Evolutionary conservation across 345 rosid species (phyloP).

Genomic region (Durio zibethinus): DNA sequence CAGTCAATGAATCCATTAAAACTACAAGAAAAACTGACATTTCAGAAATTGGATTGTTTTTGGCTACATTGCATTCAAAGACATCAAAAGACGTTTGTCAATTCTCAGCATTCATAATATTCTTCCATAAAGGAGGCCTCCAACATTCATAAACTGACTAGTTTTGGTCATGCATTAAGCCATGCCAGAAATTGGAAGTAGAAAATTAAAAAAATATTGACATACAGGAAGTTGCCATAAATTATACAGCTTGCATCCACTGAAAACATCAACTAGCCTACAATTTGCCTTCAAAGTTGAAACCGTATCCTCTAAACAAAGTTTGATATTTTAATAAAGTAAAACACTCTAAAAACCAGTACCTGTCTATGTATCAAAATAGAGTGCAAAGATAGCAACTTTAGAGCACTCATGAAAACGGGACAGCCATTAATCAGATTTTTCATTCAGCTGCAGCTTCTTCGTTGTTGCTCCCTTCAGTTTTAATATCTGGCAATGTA

Average conservation of each 20-base stretch:
- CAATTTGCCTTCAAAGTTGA: constrained; percentile 18
- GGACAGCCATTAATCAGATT: not conserved
- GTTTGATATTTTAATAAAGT: constrained; percentile 4
- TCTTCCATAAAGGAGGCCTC: no score
- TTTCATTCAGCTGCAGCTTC: constrained; percentile 47
- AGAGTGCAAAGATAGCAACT: constrained; percentile 13
- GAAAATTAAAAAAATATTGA: not conserved
- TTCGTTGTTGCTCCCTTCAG: constrained; percentile 31
- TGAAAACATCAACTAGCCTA: constrained; percentile 16
- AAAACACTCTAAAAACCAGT: constrained; percentile 2
- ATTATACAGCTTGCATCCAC: constrained; percentile 16
- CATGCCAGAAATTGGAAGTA: not conserved
- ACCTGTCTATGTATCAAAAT: constrained; percentile 18
- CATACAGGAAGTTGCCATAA: constrained; percentile 4
- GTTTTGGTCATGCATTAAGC: not conserved
- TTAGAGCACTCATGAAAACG: constrained; percentile 16
- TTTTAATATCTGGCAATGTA: constrained; percentile 44
- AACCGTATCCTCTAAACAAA: constrained; percentile 16
- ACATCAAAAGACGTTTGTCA: no score
- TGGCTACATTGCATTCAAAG: no score
- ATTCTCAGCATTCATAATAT: no score
- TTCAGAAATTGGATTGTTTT: no score
- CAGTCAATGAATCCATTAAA: not conserved
- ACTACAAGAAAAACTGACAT: no score
- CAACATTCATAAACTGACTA: not conserved